Percentiles rank a stretch among this genome's conserved stretches.
These are phyloP conservation scores for Pseudocercospora pini-densiflorae DNA, from an alignment of 2,329 filamentous ascomycete species.

Conservation along the genomic window DNA sequence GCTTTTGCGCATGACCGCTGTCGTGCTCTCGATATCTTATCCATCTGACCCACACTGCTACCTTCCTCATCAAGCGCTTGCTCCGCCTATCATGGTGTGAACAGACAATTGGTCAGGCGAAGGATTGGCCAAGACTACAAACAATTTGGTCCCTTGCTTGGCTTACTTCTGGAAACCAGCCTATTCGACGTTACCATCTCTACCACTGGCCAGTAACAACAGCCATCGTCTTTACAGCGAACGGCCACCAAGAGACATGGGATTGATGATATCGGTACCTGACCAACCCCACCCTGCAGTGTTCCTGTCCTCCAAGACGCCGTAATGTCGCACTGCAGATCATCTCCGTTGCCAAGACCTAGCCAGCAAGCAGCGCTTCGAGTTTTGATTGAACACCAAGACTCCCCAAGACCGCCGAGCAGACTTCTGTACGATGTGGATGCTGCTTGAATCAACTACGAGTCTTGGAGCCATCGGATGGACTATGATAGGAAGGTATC, in stretches of 20 bases:
- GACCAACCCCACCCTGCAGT: not conserved
- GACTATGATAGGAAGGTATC: constrained; percentile 26
- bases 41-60: not conserved
- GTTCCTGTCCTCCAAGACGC: constrained; percentile 2
- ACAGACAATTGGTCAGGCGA: constrained; percentile 3
- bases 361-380: constrained; percentile 1
- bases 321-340: constrained; percentile 1
- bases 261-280: not conserved
- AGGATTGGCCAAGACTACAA: constrained; percentile 1
- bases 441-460: constrained; percentile 5
- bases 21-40: not conserved
- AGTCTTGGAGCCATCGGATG: constrained; percentile 7
- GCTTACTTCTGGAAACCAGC: not conserved
- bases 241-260: not conserved
- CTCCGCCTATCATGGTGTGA: not conserved
- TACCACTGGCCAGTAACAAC: not conserved
- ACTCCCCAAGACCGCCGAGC: not conserved
- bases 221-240: not conserved
- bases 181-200: not conserved
- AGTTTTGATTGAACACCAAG: constrained; percentile 1
- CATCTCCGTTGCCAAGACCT: not conserved
- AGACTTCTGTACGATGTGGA: not conserved
- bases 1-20: not conserved
- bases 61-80: not conserved
- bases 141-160: not conserved